Evolutionary conservation across 169 alveolate species (phyloP), one percentile per base, ranked within the genome.

Genomic region (Plasmodium fragile): DNA sequence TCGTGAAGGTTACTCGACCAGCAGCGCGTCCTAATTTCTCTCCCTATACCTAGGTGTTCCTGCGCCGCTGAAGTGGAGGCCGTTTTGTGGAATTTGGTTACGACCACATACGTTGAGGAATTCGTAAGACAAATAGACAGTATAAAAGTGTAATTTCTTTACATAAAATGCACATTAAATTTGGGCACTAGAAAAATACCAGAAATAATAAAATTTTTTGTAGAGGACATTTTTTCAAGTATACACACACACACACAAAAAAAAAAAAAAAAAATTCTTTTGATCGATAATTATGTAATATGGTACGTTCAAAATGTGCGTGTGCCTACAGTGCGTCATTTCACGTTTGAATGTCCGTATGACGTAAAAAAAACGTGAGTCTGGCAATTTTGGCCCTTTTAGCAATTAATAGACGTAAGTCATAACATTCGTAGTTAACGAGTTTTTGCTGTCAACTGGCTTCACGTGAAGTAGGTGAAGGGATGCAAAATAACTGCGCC

Each of bases 301-400:
- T 30, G 18, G 22, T 72, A 41, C 73, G 43, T 36, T 84, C 25
- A 84, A 84, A 28, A 49, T 73, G 22, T 41, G 25, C 55, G 92
- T 52, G 83, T 84, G 92, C 81, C 77, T 84, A 84, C 65, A 84
- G 92, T 84, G 92, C 92, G 77, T 71, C 77, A 69, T 41, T 65
- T 84, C 41, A 84, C 34, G 45, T 72, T 84, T 84, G 45, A 72
- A 84, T 73, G 72, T 84, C 32, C 13, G 39, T 28, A 65, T 71
- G 55, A 43, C 52, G n/a, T 65, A n/a, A 6, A 65, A 25, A 22
- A 65, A 65, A 65, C n/a, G 36, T 18, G 75, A 65, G 59, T 3
- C n/a, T 65, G 0, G 10, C 36, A 65, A 65, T 25, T 65, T 25
- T 1, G 6, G 36, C 16, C 41, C 2, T 65, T 65, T 65, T 65